Base-by-base conservation (phyloP, 2,329 filamentous ascomycete species). In the Truncatella angustata region DNA sequence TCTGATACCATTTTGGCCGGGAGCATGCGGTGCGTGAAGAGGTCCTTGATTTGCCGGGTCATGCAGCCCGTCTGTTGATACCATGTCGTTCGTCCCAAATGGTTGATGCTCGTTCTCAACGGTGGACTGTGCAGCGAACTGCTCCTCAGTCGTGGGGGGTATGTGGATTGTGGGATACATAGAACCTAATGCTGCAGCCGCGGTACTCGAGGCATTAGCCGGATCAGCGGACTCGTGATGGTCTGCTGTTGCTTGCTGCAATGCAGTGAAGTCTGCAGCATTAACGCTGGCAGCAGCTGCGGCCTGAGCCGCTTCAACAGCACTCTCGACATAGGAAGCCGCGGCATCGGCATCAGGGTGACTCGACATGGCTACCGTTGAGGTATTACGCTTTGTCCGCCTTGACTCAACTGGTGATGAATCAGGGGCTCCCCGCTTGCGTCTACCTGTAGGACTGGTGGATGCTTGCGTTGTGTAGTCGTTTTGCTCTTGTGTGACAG, bases 91-190 rank as follows among this genome's bases (percentile, higher is more conserved):
- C 14, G 66, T 62, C 16, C 64, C 61, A 46, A 66, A 67, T 34
- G 70, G 68, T n/a, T 71, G 66, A 35, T 72, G 67, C n/a, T 70
- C 67, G 16, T 56, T 53, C 11, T 74, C 73, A 39, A 60, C 66
- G 11, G 69, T 67, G 2, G 70, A 66, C 60, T 83, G 80, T n/a
- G 75, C 73, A 5, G 79, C 79, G 63, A 84, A 84, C 14, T 81
- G 79, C 67, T 84, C 80, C 60, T 83, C 80, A 0, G 81, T 84
- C 3, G 79, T 72, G 20, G 76, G 73, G 3, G 81, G 80, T 3
- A 84, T 77, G 56, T 84, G 80, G 3, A 84, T 69, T 2, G 80
- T 81, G 4, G 81, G 81, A 61, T 82, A 84, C 74, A 84, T 81
- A 48, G 70, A 71, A 51, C 76, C 77, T 3, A 84, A 69, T 24